Base-by-base conservation (phyloP, 2,329 filamentous ascomycete genomes). In the Zelopaecilomyces penicillatus region DNA sequence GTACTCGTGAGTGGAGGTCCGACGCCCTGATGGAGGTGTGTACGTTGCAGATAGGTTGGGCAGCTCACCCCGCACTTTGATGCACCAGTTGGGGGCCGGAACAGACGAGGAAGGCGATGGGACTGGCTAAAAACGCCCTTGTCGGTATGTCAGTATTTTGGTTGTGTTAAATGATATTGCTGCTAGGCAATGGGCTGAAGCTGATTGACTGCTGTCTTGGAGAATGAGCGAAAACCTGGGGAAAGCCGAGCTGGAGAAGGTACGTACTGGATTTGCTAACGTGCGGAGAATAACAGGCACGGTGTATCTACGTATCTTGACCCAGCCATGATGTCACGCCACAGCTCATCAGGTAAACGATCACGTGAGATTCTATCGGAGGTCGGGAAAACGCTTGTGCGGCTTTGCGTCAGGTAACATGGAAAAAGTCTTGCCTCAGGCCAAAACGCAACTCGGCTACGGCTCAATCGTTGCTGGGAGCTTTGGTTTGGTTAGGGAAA, bases 401-500 rank as follows among this genome's bases (percentile, higher is more conserved):
- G 32, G 32, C 9, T 12, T 12, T 34, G 9, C 32, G 8, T 9
- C 32, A 34, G 12, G 30, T 1, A 27, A 26, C 26, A 11, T 7
- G 19, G 0, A 2, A 10, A n/a, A 11, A 10, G 30, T 26, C 1
- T 10, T n/a, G 52, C 52, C 51, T 62, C 37, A 65, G 63, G 63
- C 61, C 36, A 1, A n/a, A 31, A 48, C 7, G 34, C 36, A 27
- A 47, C 46, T 57, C 62, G 61, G 61, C 57, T 60, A 58, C 60
- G 58, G 61, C 54, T 61, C 55, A 60, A 63, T 54, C 56, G 57
- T 54, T 62, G 59, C 57, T 48, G 49, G 44, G 50, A 60, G 57
- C 55, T 52, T 57, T 56, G 54, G 44, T 43, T 49, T 49, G 48
- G 52, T 47, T 42, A 50, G 56, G 56, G 61, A 66, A 66, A 67